Evolutionary conservation across 2,329 filamentous ascomycete species (phyloP), one percentile per base, ranked within the genome.

Genomic region (Delphinella strobiligena): DNA sequence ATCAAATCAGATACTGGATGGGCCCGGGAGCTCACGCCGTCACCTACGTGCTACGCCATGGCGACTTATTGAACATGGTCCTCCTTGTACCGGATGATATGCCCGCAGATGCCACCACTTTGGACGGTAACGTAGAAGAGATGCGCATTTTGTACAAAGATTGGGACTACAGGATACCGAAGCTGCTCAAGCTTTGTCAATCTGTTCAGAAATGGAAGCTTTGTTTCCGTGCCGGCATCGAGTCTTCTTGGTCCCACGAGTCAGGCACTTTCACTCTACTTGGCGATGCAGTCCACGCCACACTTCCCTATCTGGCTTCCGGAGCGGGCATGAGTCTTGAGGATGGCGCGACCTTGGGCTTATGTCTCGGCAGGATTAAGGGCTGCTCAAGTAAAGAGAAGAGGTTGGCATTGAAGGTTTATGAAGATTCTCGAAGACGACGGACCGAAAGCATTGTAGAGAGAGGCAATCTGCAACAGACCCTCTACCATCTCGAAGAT

Each of bases 281-380:
- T 0, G 77, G 78, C 0, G 77, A 81, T 48, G 72, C 75, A 1
- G 74, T 75, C 2, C 75, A 81, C 45, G 75, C 77, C 1, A 80
- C 74, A 0, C 60, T 81, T 0, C 78, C 77, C 0, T 81, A 81
- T 50, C 60, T 78, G 0, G 72, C 73, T 2, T 65, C 60, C 5
- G 67, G 72, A 2, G 74, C 73, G 0, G 73, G 73, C 2, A 77
- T 78, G 73, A 68, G 69, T 3, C 60, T 78, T 1, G 75, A 79
- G 53, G 75, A 79, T 40, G 74, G 63, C 0, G 71, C 70, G 2
- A 71, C 75, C 0, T 60, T 78, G 0, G 73, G 75, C 0, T 57
- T 75, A 33, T 74, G 71, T 40, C 62, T 78, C 1, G 63, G 63
- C 0, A 61, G 63, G 4, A 46, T 74, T 1, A 61, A 59, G 0